Evolutionary conservation across 306 rosid genomes (phyloP).

Genomic region (Elaeagnus macrophylla): DNA sequence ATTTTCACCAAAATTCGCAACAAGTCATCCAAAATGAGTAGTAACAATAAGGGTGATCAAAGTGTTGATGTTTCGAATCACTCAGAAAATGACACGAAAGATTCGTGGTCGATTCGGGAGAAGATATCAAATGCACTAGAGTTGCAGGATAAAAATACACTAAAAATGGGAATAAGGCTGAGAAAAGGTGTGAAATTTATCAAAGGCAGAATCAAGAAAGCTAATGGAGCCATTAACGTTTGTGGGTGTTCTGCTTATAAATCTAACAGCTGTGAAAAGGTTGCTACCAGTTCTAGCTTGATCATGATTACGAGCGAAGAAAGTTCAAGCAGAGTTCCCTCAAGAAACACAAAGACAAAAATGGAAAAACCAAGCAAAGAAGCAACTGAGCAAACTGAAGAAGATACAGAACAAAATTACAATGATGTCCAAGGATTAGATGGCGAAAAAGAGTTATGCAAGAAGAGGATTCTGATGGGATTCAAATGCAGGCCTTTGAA

Average conservation of each 20-base stretch:
- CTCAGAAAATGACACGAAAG: too few species aligned
- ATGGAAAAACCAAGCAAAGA: slow-evolving; percentile 19
- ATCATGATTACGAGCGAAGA: slow-evolving; percentile 11
- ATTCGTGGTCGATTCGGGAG: too few species aligned
- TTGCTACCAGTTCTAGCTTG: background rate
- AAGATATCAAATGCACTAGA: too few species aligned
- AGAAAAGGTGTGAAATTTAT: too few species aligned
- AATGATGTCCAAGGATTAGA: background rate
- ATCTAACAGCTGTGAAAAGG: background rate
- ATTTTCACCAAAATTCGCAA: slow-evolving; percentile 18
- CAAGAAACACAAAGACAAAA: background rate
- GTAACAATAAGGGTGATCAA: background rate
- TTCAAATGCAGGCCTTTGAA: slow-evolving; percentile 48
- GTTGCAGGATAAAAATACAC: too few species aligned
- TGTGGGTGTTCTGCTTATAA: background rate
- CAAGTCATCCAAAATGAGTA: background rate
- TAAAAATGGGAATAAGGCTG: too few species aligned
- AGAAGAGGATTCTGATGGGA: slow-evolving; percentile 72
- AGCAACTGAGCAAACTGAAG: background rate
- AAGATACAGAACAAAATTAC: background rate
- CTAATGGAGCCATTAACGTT: slow-evolving; percentile 5
- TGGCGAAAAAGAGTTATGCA: slow-evolving; percentile 29
- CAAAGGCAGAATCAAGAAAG: background rate
- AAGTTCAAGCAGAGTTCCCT: slow-evolving; percentile 20
- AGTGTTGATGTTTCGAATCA: too few species aligned